Conservation (phyloP, 1,139 yeast genomes). For the Kodamaea suecica region DNA sequence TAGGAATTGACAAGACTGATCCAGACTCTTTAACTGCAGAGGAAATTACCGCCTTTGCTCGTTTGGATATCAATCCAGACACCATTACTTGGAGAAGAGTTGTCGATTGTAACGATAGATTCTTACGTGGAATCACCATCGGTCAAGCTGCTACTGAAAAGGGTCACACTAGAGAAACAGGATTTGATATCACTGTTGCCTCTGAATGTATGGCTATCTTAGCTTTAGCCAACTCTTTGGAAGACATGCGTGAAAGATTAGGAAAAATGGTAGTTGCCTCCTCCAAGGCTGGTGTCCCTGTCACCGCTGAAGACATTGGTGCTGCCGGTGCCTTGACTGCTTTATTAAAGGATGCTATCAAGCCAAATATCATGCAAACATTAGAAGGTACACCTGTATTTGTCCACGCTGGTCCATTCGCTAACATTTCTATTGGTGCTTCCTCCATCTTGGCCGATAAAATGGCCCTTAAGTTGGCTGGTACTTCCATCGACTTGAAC, state of each 20-base stretch:
- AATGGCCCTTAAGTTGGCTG: slow-evolving; percentile 90
- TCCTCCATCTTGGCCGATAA: slow-evolving; percentile 93
- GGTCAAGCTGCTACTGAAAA: slow-evolving; percentile 95
- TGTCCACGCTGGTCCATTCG: slow-evolving; percentile 98
- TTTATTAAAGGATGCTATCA: slow-evolving; percentile 90
- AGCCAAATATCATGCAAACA: slow-evolving; percentile 97
- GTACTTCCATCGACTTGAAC: slow-evolving; percentile 52
- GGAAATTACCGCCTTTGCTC: slow-evolving; percentile 71
- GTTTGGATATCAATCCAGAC: slow-evolving; percentile 90
- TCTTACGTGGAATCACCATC: slow-evolving; percentile 84
- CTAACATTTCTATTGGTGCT: slow-evolving; percentile 96
- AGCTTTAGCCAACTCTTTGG: slow-evolving; percentile 79
- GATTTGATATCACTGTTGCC: slow-evolving; percentile 96
- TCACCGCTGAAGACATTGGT: slow-evolving; percentile 95
- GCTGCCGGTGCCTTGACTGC: slow-evolving; percentile 98
- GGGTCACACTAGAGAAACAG: slow-evolving; percentile 85
- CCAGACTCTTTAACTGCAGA: slow-evolving; percentile 81
- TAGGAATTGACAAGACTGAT: slow-evolving; percentile 77
- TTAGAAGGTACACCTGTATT: slow-evolving; percentile 97
- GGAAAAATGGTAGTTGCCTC: slow-evolving; percentile 92
- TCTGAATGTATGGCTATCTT: slow-evolving; percentile 97
- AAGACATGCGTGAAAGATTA: slow-evolving; percentile 85
- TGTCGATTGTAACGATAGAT: slow-evolving; percentile 93
- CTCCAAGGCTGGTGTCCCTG: slow-evolving; percentile 76
- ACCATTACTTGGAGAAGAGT: slow-evolving; percentile 97